Evolutionary conservation across 805 yeast species (phyloP).

Genomic region (Wickerhamomyces alni): DNA sequence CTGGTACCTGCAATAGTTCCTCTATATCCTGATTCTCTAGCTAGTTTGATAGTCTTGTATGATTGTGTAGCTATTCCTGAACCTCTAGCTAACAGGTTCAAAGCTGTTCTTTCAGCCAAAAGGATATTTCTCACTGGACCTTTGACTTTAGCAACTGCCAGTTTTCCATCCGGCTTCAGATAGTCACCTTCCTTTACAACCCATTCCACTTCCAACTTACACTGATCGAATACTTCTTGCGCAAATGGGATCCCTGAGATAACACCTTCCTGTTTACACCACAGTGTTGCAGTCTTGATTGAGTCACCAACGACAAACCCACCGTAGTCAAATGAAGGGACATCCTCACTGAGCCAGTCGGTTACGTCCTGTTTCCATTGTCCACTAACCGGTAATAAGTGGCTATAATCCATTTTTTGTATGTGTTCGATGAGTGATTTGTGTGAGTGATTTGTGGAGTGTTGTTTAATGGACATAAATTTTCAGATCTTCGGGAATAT

Average conservation of each 20-base stretch:
- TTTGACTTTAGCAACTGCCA: constrained; percentile 67
- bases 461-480: no score
- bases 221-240: constrained; percentile 73
- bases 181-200: constrained; percentile 59
- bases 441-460: no score
- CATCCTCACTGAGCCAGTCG: constrained; percentile 77
- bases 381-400: constrained; percentile 70
- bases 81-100: constrained; percentile 74
- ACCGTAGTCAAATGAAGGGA: constrained; percentile 91
- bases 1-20: constrained; percentile 95
- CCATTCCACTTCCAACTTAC: constrained; percentile 72
- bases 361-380: constrained; percentile 78
- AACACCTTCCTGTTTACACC: constrained; percentile 76
- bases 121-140: constrained; percentile 80
- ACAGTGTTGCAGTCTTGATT: constrained; percentile 64
- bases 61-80: constrained; percentile 87
- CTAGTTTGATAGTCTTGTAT: constrained; percentile 46
- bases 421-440: no score
- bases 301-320: constrained; percentile 90
- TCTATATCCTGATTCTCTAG: constrained; percentile 60
- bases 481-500: no score
- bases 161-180: constrained; percentile 50
- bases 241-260: constrained; percentile 89
- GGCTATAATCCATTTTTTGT: constrained; percentile 24
- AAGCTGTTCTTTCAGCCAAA: constrained; percentile 79